A percentile compares a stretch with the other conserved stretches of the same genome.
These are phyloP conservation scores for Magnaporthiopsis incrustans DNA, from an alignment of 2,329 filamentous ascomycete genomes.

Conservation along the genomic window DNA sequence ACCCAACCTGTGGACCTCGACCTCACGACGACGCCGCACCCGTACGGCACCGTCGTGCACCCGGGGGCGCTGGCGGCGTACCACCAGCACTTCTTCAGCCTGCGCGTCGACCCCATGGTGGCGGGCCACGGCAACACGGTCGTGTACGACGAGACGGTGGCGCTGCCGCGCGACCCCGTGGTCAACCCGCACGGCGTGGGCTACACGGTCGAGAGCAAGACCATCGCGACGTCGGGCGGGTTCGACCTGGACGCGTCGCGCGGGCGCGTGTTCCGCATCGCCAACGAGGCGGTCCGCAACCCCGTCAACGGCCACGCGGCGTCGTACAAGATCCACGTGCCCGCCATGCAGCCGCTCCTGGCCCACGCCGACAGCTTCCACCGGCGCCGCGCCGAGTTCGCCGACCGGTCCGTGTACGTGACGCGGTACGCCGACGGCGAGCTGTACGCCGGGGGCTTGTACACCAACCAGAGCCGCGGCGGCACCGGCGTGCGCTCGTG, in stretches of 20 bases:
- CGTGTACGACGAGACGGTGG: slow-evolving; percentile 26
- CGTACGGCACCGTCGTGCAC: slow-evolving; percentile 54
- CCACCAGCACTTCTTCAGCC: slow-evolving; percentile 62
- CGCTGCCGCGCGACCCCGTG: slow-evolving; percentile 30
- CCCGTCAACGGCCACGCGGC: slow-evolving; percentile 33
- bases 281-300: slow-evolving; percentile 36
- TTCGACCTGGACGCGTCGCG: slow-evolving; percentile 42
- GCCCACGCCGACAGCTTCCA: slow-evolving; percentile 31
- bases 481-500: slow-evolving; percentile 24
- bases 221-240: slow-evolving; percentile 33
- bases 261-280: slow-evolving; percentile 39
- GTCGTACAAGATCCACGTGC: slow-evolving; percentile 36
- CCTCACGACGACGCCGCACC: slow-evolving; percentile 40
- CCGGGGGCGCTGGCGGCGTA: slow-evolving; percentile 59
- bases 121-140: slow-evolving; percentile 51
- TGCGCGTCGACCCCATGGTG: slow-evolving; percentile 57
- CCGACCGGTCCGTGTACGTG: slow-evolving; percentile 35
- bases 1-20: slow-evolving; percentile 49
- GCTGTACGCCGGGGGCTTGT: slow-evolving; percentile 32
- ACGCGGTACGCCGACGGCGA: slow-evolving; percentile 35
- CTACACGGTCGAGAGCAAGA: slow-evolving; percentile 32
- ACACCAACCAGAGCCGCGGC: slow-evolving; percentile 39
- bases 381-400: slow-evolving; percentile 33
- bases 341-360: slow-evolving; percentile 37
- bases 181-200: slow-evolving; percentile 46